These are phyloP conservation scores for Pontederia crassipes DNA, from an alignment of 176 grass and related monocot genomes.

Conservation along the genomic window DNA sequence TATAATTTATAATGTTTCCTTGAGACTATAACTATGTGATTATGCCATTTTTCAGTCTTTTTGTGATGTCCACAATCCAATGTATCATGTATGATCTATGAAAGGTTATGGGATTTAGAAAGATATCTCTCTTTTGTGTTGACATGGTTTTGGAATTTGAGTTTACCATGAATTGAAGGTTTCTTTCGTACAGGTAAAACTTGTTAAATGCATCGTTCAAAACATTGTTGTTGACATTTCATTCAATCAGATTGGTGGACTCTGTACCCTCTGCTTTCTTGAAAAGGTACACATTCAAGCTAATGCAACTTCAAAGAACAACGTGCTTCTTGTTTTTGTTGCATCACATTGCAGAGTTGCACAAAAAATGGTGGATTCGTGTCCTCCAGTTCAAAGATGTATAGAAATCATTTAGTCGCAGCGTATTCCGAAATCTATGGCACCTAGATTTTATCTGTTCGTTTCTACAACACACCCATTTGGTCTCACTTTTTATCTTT, in stretches of 20 bases:
- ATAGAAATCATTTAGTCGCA: no score
- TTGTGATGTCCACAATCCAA: no score
- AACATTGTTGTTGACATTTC: conserved; percentile 88
- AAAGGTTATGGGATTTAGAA: no score
- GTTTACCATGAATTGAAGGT: not conserved
- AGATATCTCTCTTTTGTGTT: no score
- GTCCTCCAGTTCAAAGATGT: no score
- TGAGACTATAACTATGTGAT: not conserved
- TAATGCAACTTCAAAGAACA: not conserved
- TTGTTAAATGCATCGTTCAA: conserved; percentile 86
- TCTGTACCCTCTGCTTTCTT: conserved; percentile 88
- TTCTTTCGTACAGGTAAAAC: conserved; percentile 56
- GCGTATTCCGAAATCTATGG: no score
- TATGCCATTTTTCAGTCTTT: not conserved
- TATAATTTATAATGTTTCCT: not conserved
- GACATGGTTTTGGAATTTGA: not conserved
- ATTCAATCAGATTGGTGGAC: conserved; percentile 90
- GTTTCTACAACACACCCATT: no score
- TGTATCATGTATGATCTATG: no score
- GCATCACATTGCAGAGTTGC: not conserved
- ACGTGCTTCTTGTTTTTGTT: not conserved
- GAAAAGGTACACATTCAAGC: conserved; percentile 41
- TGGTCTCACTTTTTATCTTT: no score
- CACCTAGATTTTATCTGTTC: not conserved
- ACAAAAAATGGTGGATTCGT: no score